phyloP scores from a whole-genome alignment of 306 rosid genomes.

The Sindora glabra region DNA sequence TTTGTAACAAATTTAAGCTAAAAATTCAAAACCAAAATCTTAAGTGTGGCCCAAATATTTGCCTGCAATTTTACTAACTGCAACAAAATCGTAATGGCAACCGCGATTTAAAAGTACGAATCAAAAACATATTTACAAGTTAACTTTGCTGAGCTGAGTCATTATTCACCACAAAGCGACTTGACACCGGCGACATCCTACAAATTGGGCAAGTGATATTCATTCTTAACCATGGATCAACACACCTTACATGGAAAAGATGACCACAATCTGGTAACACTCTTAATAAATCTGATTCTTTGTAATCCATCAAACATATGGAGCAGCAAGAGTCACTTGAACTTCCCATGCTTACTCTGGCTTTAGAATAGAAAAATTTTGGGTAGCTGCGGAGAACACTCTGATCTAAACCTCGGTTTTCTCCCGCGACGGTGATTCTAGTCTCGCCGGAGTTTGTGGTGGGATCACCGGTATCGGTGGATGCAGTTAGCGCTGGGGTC shows the following conservation, averaged over 20 bases:
- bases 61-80: too few species aligned
- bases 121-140: too few species aligned
- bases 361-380: conserved; percentile 1
- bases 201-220: conserved; percentile 50
- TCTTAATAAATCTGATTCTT: conserved; percentile 33
- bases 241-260: conserved; percentile 45
- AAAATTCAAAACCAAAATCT: too few species aligned
- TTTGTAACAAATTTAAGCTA: too few species aligned
- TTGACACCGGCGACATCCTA: too few species aligned
- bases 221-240: conserved; percentile 49
- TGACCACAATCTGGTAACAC: conserved; percentile 50
- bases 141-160: too few species aligned
- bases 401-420: background rate
- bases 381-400: conserved; percentile 1
- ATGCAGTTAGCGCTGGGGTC: background rate
- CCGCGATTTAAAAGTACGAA: too few species aligned
- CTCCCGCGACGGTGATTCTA: conserved; percentile 1
- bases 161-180: too few species aligned
- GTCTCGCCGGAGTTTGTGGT: background rate
- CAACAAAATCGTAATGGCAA: too few species aligned
- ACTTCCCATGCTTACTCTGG: background rate
- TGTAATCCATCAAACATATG: conserved; percentile 47
- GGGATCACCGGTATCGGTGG: background rate
- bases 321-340: conserved; percentile 22
- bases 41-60: too few species aligned